A percentile compares a stretch with the other conserved stretches of the same genome.
Conservation (phyloP, 129 eudicot genomes). For the Saussurea involucrata region DNA sequence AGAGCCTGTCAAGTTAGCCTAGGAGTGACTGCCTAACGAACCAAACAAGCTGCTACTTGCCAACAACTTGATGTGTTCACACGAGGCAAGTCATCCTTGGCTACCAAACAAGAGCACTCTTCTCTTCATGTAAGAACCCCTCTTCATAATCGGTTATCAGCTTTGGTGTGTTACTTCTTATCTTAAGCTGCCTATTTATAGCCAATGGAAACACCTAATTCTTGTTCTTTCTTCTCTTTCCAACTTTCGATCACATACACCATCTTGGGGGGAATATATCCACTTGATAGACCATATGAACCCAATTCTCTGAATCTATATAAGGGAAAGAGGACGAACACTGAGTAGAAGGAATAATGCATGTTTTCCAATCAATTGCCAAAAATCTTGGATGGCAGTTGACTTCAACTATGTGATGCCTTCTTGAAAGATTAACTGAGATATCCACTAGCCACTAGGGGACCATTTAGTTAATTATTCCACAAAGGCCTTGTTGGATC, state of each 20-base stretch:
- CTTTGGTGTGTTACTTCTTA: background rate
- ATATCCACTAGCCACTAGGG: background rate
- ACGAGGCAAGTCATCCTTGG: conserved; percentile 39
- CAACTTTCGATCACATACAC: background rate
- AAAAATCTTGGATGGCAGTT: background rate
- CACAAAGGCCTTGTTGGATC: background rate
- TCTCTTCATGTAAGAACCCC: background rate
- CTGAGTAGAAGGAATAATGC: background rate
- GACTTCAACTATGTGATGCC: conserved; percentile 4
- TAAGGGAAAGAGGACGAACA: background rate
- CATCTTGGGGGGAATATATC: background rate
- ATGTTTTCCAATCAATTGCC: background rate
- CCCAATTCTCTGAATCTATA: conserved; percentile 2
- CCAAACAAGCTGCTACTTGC: background rate
- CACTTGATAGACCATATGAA: conserved; percentile 2
- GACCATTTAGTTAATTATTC: background rate
- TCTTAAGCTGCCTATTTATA: background rate
- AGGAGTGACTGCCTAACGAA: background rate
- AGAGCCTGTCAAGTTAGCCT: background rate
- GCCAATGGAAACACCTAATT: background rate
- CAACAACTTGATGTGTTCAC: background rate
- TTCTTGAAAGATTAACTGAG: background rate
- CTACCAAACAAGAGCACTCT: conserved; percentile 10
- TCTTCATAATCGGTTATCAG: background rate
- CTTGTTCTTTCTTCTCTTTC: background rate